Base-by-base conservation (phyloP, 768 basidiomycete genomes). In the Termitomyces sp. region DNA sequence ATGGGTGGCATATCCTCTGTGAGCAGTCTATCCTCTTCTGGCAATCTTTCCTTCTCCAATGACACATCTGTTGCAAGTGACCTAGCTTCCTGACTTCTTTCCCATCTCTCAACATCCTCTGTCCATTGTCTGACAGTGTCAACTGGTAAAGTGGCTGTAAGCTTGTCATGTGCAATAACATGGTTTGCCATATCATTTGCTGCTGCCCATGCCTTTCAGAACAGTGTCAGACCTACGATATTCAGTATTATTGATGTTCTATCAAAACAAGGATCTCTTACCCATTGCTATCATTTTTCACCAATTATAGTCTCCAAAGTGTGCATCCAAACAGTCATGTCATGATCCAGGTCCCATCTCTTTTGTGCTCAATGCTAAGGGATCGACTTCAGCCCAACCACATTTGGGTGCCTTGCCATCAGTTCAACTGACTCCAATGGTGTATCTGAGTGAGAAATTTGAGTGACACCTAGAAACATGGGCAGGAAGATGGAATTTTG, bases 401-500 rank as follows among this genome's bases (percentile, higher is more conserved):
- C 46, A 10, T 33, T 47, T 27, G 1, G 24, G 43, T 3, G 43
- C 44, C 44, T 45, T 16, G 4, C 44, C 47, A 34, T 34, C 32
- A 10, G 47, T 50, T 4, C 6, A 20, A 24, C 49, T 34, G 0
- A n/a, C 55, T 2, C 55, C 46, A 22, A 18, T 7, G 2, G 27
- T 49, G 16, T 26, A 40, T 20, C 49, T 56, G 0, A 56, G 26
- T 1, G 55, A 56, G 47, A 39, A 56, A 0, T n/a, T 20, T 1
- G 24, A 32, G 0, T 18, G 26, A 30, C 55, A 56, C 4, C 8
- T 2, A 5, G 22, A 24, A 7, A 56, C 37, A 24, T 56, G 55
- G 7, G 47, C 55, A 3, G 20, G 43, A 18, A 55, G 54, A 37
- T 55, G 54, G 6, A 71, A 70, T 27, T 71, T 69, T 0, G 69